These are phyloP conservation scores for Tinospora cordifolia DNA, from an alignment of 164 flowering plant species.

Conservation along the genomic window DNA sequence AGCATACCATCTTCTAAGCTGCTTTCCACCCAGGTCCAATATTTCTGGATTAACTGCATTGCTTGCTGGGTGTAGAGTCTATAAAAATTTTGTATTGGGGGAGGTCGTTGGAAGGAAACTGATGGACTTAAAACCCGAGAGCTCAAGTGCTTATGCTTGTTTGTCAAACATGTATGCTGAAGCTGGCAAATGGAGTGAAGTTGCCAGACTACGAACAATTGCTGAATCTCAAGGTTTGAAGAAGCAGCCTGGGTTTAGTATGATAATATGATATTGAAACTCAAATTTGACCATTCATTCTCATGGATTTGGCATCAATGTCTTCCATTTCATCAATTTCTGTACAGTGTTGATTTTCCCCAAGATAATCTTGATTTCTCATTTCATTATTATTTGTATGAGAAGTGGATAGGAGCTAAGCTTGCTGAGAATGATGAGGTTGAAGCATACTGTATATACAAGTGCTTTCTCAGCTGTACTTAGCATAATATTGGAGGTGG, in stretches of 20 bases:
- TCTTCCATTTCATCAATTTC: not conserved
- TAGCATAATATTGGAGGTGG: too few species aligned
- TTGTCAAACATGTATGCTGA: conserved; percentile 29
- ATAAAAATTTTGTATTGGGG: conserved; percentile 34
- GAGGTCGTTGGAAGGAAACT: conserved; percentile 34
- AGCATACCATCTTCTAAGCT: conserved; percentile 34
- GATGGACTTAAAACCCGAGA: conserved; percentile 32
- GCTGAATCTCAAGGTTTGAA: not conserved
- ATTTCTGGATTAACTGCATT: conserved; percentile 35
- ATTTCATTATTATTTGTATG: too few species aligned
- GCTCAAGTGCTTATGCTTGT: conserved; percentile 8
- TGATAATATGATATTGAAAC: not conserved
- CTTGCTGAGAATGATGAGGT: too few species aligned
- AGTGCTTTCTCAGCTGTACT: too few species aligned
- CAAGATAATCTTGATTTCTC: too few species aligned
- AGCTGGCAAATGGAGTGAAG: conserved; percentile 44
- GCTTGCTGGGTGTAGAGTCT: conserved; percentile 51
- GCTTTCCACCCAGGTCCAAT: conserved; percentile 25
- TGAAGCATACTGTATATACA: too few species aligned
- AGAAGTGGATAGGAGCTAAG: too few species aligned
- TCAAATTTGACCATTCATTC: not conserved
- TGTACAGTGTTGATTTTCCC: too few species aligned
- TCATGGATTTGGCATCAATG: not conserved
- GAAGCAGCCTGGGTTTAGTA: not conserved
- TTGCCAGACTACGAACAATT: conserved; percentile 10